These are phyloP conservation scores for Hericium rajendrae DNA, from an alignment of 768 basidiomycete species.

Conservation along the genomic window DNA sequence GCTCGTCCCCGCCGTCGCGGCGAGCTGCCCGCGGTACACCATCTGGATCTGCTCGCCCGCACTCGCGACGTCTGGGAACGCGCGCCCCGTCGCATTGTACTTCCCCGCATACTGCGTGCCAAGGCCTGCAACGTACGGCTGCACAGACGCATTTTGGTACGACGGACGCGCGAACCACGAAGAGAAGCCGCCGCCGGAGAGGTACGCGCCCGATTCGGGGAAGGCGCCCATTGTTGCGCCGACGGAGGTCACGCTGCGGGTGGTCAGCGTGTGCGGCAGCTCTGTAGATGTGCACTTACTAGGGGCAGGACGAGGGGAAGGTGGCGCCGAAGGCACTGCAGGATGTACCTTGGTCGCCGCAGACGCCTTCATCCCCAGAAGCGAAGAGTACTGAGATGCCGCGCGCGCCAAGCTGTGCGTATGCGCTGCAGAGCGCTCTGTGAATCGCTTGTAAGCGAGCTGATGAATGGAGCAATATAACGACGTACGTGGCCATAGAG, in stretches of 20 bases:
- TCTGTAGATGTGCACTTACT: neutral
- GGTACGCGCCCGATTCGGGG: conserved; percentile 15
- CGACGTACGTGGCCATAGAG: neutral
- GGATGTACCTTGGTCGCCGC: conserved; percentile 3
- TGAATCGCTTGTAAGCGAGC: too few relatives aligned
- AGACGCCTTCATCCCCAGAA: conserved; percentile 15
- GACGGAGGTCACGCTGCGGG: conserved; percentile 18
- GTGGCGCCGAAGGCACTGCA: conserved; percentile 8
- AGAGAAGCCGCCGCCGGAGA: conserved; percentile 6
- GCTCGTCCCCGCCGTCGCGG: neutral
- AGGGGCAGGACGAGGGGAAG: conserved; percentile 11
- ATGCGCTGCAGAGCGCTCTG: conserved; percentile 26
- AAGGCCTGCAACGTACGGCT: conserved; percentile 3
- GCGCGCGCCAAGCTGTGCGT: conserved; percentile 26
- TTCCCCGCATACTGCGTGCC: conserved; percentile 4
- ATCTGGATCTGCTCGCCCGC: neutral
- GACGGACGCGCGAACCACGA: conserved; percentile 8
- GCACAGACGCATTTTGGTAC: conserved; percentile 3
- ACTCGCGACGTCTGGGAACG: conserved; percentile 11
- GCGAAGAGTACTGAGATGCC: conserved; percentile 21
- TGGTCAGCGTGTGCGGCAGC: neutral
- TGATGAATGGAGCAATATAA: too few relatives aligned
- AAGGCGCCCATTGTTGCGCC: conserved; percentile 15
- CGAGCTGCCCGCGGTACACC: neutral
- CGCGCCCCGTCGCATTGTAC: conserved; percentile 15